These are phyloP conservation scores for Hymenochaete sp. DNA, from an alignment of 1,284 basidiomycete genomes.

Conservation along the genomic window DNA sequence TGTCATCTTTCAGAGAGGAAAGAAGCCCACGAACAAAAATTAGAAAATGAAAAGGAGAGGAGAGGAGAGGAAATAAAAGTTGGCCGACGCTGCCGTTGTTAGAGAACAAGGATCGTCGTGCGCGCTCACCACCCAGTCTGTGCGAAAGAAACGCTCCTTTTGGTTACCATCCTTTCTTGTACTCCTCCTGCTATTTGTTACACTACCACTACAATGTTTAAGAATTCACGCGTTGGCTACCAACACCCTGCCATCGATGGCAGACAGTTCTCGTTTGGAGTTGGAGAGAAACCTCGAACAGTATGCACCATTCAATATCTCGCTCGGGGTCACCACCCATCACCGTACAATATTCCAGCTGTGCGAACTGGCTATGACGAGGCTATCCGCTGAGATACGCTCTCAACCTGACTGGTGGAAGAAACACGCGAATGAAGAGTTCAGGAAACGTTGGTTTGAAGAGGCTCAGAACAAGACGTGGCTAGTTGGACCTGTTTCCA, in stretches of 20 bases:
- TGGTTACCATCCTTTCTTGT: too few relatives aligned
- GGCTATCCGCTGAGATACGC: conserved; percentile 37
- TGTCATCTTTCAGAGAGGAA: conserved; percentile 7
- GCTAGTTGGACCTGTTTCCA: conserved; percentile 27
- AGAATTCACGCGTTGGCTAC: conserved; percentile 28
- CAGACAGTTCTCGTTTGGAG: conserved; percentile 27
- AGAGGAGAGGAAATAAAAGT: background rate
- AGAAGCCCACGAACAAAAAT: too few relatives aligned
- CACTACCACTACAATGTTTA: background rate
- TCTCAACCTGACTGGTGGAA: conserved; percentile 36
- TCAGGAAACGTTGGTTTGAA: conserved; percentile 29
- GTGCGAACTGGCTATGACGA: conserved; percentile 41
- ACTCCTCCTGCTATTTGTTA: too few relatives aligned
- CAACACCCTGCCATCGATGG: conserved; percentile 43
- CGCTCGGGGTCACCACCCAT: background rate
- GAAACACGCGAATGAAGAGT: conserved; percentile 24
- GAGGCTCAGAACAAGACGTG: conserved; percentile 27
- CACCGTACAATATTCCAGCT: conserved; percentile 27
- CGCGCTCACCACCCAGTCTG: too few relatives aligned
- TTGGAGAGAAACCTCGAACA: conserved; percentile 36
- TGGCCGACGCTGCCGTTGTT: too few relatives aligned
- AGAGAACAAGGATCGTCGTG: too few relatives aligned
- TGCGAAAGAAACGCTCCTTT: too few relatives aligned
- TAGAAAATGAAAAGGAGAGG: conserved; percentile 10
- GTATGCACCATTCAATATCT: conserved; percentile 25